Evolutionary conservation across 2,329 filamentous ascomycete species (phyloP).

Genomic region (Ambrosiella cleistominuta): DNA sequence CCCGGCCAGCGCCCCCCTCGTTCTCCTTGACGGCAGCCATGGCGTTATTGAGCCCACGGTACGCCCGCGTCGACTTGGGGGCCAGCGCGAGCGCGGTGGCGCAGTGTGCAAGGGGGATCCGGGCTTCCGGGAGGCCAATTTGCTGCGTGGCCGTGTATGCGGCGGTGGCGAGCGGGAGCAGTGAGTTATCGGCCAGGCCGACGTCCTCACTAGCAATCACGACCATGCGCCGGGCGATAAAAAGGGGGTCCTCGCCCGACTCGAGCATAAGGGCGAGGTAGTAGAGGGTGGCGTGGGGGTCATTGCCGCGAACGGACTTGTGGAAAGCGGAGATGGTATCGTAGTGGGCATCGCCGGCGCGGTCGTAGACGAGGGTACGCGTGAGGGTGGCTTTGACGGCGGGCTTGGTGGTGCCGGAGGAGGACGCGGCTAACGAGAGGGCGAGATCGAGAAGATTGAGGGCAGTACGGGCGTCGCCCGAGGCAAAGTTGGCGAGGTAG

Average conservation of each 20-base stretch:
- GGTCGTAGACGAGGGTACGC: constrained; percentile 86
- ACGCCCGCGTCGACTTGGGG: constrained; percentile 74
- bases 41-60: constrained; percentile 65
- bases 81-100: constrained; percentile 64
- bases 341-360: constrained; percentile 90
- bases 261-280: constrained; percentile 93
- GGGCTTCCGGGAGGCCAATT: constrained; percentile 85
- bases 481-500: constrained; percentile 73
- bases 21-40: constrained; percentile 56
- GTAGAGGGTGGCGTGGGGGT: constrained; percentile 78
- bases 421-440: constrained; percentile 48
- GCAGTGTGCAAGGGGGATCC: constrained; percentile 80
- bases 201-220: constrained; percentile 92
- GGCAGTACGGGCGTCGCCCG: constrained; percentile 83
- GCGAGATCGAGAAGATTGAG: constrained; percentile 85
- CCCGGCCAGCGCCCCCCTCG: constrained; percentile 63
- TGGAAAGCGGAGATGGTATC: constrained; percentile 95
- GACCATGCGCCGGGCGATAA: constrained; percentile 80
- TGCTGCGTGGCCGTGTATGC: constrained; percentile 79
- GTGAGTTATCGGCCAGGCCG: constrained; percentile 68
- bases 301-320: constrained; percentile 78
- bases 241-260: constrained; percentile 83
- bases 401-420: constrained; percentile 49
- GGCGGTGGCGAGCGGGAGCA: constrained; percentile 70
- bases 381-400: constrained; percentile 70